Percentiles rank a stretch among this genome's conserved stretches.
Conservation (phyloP, 352 stramenopile genomes). For the Peronospora destructor region DNA sequence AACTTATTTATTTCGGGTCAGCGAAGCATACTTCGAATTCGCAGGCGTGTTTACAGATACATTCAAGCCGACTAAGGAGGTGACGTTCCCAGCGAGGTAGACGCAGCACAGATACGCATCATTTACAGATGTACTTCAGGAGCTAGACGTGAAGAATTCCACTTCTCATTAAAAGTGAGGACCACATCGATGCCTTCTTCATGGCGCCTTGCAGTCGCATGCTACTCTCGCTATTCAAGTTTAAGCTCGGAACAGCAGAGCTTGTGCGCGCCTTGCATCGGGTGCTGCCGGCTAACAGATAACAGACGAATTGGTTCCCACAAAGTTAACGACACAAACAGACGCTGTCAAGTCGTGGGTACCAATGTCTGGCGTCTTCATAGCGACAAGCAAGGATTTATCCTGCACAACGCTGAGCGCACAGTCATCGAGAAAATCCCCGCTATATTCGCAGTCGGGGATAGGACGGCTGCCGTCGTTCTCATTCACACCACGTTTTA, state of each 20-base stretch:
- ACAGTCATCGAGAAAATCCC: constrained; percentile 26
- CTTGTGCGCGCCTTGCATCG: constrained; percentile 25
- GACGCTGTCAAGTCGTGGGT: constrained; percentile 1
- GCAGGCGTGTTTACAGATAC: background rate
- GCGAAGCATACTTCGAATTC: background rate
- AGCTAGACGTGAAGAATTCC: constrained; percentile 9
- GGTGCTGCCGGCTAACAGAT: constrained; percentile 22
- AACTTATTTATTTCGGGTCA: no score
- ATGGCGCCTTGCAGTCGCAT: constrained; percentile 25
- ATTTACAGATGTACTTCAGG: constrained; percentile 30
- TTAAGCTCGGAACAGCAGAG: constrained; percentile 19
- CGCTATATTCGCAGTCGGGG: constrained; percentile 29
- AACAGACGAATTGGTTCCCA: constrained; percentile 10
- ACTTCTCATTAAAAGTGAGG: constrained; percentile 23
- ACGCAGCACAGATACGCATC: no score
- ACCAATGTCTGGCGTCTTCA: background rate
- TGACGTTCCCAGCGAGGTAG: no score
- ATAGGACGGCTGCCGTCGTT: constrained; percentile 3
- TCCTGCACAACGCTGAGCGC: constrained; percentile 13
- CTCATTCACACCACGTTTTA: constrained; percentile 9
- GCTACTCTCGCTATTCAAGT: constrained; percentile 21
- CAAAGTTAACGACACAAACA: constrained; percentile 18
- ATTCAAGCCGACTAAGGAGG: no score
- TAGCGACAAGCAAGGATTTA: background rate
- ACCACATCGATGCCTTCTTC: constrained; percentile 21